These are phyloP conservation scores for Colletotrichum somersetense DNA, from an alignment of 2,329 filamentous ascomycete species.

Conservation along the genomic window DNA sequence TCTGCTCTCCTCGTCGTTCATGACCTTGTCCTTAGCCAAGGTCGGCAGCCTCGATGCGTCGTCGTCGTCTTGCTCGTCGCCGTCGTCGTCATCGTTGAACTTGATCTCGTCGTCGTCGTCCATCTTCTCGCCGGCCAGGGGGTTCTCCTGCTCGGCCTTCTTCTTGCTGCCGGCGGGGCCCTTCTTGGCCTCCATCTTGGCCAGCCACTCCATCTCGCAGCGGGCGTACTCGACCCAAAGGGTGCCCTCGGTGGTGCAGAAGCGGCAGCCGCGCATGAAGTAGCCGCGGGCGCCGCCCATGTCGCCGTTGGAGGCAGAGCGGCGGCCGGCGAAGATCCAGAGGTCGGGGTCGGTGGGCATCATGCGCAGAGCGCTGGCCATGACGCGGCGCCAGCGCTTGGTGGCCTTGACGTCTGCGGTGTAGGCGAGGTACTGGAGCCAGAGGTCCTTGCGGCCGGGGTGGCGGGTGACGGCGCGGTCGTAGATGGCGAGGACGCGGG, in stretches of 20 bases:
- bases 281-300: slow-evolving; percentile 86
- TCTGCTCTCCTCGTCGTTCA: slow-evolving; percentile 59
- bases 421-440: slow-evolving; percentile 92
- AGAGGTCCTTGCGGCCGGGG: slow-evolving; percentile 82
- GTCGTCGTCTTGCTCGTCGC: slow-evolving; percentile 56
- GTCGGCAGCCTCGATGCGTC: slow-evolving; percentile 61
- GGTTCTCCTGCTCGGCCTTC: slow-evolving; percentile 58
- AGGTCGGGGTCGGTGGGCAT: slow-evolving; percentile 86
- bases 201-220: slow-evolving; percentile 92
- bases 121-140: slow-evolving; percentile 60
- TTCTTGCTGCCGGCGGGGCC: slow-evolving; percentile 67
- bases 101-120: slow-evolving; percentile 63
- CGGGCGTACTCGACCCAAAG: slow-evolving; percentile 93
- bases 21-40: slow-evolving; percentile 59
- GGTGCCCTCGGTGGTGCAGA: slow-evolving; percentile 80
- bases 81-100: slow-evolving; percentile 59
- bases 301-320: slow-evolving; percentile 83
- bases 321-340: slow-evolving; percentile 87
- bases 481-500: slow-evolving; percentile 88
- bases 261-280: slow-evolving; percentile 91
- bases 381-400: slow-evolving; percentile 74
- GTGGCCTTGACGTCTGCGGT: slow-evolving; percentile 75
- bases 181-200: slow-evolving; percentile 81
- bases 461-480: slow-evolving; percentile 89
- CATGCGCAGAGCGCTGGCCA: slow-evolving; percentile 81